Evolutionary conservation across 345 rosid species (phyloP).

Genomic region (Psidium friedrichsthalianum): DNA sequence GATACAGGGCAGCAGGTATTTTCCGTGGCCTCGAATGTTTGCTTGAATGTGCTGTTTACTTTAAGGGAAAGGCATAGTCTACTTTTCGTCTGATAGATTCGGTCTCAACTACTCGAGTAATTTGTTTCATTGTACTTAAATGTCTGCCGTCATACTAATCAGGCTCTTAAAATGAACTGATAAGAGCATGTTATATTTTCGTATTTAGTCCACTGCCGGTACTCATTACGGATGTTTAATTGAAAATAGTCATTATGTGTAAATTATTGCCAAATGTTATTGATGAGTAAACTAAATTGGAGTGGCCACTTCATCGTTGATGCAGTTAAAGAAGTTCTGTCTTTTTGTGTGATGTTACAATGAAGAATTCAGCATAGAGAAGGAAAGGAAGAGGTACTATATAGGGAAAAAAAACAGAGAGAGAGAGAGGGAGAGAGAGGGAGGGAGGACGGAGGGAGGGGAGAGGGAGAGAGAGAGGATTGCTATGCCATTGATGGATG

Average conservation of each 20-base stretch:
- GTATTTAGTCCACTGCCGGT: not conserved
- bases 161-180: not conserved
- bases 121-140: not conserved
- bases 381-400: not conserved
- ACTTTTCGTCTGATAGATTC: not conserved
- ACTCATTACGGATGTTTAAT: not conserved
- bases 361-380: not conserved
- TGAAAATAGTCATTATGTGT: not conserved
- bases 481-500: not conserved
- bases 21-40: not conserved
- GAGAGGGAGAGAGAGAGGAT: not conserved
- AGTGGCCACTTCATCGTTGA: not conserved
- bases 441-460: too few relatives aligned
- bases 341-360: not conserved
- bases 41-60: not conserved
- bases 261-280: not conserved
- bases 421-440: too few relatives aligned
- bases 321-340: not conserved
- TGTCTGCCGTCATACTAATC: not conserved
- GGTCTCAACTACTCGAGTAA: not conserved
- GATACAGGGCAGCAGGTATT: constrained; percentile 92
- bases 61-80: not conserved
- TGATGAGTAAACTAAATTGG: not conserved
- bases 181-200: not conserved
- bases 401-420: too few relatives aligned